phyloP scores from a whole-genome alignment of 192 early-diverging fungal species.

The Phycomyces nitens region DNA sequence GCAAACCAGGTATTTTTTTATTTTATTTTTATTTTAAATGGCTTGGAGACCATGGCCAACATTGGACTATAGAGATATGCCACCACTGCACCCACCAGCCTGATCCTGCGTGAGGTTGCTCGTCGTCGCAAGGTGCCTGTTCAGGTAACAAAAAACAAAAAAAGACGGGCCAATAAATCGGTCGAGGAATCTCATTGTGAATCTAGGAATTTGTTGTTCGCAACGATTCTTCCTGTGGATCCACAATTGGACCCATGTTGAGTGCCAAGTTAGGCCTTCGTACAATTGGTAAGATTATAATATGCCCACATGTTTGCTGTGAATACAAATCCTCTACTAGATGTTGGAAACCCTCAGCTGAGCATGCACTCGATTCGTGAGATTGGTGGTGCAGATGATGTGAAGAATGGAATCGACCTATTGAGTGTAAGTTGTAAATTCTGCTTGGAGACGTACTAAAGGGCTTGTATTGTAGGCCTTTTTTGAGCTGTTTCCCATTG shows the following conservation, averaged over 20 bases:
- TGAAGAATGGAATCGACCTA: constrained; percentile 77
- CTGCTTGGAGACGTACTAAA: background rate
- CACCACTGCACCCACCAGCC: constrained; percentile 69
- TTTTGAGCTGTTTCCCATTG: constrained; percentile 25
- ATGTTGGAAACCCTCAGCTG: constrained; percentile 94
- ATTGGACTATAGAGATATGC: constrained; percentile 76
- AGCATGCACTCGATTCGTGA: constrained; percentile 99
- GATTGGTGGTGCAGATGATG: constrained; percentile 84
- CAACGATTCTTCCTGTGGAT: constrained; percentile 93
- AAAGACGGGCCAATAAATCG: background rate
- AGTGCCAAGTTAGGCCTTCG: constrained; percentile 91
- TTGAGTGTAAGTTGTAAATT: constrained; percentile 58
- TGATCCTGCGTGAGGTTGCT: constrained; percentile 75
- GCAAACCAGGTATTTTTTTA: constrained; percentile 77
- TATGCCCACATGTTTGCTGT: background rate
- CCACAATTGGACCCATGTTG: constrained; percentile 96
- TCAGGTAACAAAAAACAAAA: constrained; percentile 43
- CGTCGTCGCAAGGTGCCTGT: constrained; percentile 70
- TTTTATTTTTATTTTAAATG: background rate
- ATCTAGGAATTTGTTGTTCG: constrained; percentile 74
- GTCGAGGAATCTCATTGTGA: no score
- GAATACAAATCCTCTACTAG: constrained; percentile 28
- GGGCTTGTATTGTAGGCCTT: constrained; percentile 13
- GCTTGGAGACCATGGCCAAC: no score
- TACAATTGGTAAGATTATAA: constrained; percentile 71